phyloP scores from a whole-genome alignment of 106 monocot species.

The Platanthera guangdongensis region DNA sequence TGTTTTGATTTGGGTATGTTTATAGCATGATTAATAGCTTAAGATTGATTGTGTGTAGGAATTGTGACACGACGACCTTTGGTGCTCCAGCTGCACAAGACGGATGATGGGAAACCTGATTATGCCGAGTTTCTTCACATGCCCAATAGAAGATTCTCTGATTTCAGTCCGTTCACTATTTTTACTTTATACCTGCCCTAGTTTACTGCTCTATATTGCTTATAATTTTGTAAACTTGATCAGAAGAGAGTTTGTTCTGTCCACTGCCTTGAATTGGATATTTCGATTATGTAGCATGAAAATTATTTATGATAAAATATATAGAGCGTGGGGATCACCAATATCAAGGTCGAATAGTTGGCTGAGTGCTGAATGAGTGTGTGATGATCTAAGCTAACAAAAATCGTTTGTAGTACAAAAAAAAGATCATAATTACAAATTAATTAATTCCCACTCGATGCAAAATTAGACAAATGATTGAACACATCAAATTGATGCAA shows the following conservation, averaged over 20 bases:
- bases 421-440: too few relatives aligned
- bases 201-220: not conserved
- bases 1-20: not conserved
- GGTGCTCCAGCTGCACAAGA: slow-evolving; percentile 50
- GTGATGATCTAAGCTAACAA: too few relatives aligned
- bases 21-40: not conserved
- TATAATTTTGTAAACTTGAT: not conserved
- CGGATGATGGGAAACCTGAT: slow-evolving; percentile 22
- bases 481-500: too few relatives aligned
- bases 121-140: slow-evolving; percentile 51
- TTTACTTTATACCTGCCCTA: not conserved
- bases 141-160: slow-evolving; percentile 32
- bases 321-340: too few relatives aligned
- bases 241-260: not conserved
- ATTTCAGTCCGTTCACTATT: slow-evolving; percentile 28
- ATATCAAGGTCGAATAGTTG: too few relatives aligned
- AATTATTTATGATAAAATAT: not conserved
- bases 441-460: too few relatives aligned
- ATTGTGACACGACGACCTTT: slow-evolving; percentile 52
- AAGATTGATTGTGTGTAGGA: slow-evolving; percentile 13
- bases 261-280: not conserved
- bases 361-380: too few relatives aligned
- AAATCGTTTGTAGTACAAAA: too few relatives aligned
- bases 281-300: not conserved
- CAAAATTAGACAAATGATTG: too few relatives aligned